Evolutionary conservation across 805 yeast genomes (phyloP).

Genomic region (Saccharomycopsis sp.): DNA sequence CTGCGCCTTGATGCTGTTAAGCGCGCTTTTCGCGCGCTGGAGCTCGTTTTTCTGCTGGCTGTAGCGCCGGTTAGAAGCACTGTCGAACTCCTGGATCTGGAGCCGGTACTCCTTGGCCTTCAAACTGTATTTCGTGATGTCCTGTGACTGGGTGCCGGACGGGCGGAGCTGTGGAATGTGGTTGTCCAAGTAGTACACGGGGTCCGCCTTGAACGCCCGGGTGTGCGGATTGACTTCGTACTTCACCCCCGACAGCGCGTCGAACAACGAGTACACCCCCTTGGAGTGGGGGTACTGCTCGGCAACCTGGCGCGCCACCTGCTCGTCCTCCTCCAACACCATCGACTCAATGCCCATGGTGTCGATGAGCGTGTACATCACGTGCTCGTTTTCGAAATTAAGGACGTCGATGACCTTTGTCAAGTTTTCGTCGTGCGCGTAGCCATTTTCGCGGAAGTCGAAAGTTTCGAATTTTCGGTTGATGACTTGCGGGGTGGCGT

Average conservation of each 20-base stretch:
- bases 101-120: slow-evolving; percentile 4
- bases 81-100: slow-evolving; percentile 5
- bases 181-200: slow-evolving; percentile 36
- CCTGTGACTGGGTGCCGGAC: background rate
- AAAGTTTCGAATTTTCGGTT: slow-evolving; percentile 53
- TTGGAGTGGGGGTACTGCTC: slow-evolving; percentile 31
- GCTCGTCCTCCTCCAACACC: slow-evolving; percentile 44
- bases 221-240: slow-evolving; percentile 31
- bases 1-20: slow-evolving; percentile 1
- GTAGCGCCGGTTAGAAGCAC: background rate
- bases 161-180: slow-evolving; percentile 18
- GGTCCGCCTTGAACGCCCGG: slow-evolving; percentile 47
- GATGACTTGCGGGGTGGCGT: slow-evolving; percentile 32
- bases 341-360: slow-evolving; percentile 49
- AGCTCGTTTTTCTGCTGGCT: background rate
- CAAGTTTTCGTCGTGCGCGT: slow-evolving; percentile 23
- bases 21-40: background rate
- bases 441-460: slow-evolving; percentile 39
- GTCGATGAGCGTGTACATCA: slow-evolving; percentile 61
- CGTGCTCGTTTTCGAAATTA: slow-evolving; percentile 45
- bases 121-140: slow-evolving; percentile 2
- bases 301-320: slow-evolving; percentile 43
- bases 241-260: slow-evolving; percentile 38
- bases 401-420: slow-evolving; percentile 56
- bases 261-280: slow-evolving; percentile 37